Conservation (phyloP, 768 basidiomycete genomes). For the Leccinum incarnatum region DNA sequence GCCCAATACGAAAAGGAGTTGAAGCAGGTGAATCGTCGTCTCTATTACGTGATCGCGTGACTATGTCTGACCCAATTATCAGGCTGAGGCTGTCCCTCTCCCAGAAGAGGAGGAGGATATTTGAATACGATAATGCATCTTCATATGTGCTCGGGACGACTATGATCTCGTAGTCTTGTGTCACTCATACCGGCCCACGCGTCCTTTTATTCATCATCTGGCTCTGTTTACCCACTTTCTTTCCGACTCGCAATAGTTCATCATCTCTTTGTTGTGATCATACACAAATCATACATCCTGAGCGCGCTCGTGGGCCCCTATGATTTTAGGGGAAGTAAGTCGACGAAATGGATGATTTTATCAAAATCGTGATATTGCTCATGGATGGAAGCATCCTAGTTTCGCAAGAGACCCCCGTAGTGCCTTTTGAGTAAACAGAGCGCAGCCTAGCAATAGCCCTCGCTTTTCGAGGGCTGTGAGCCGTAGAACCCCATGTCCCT, state of each 20-base stretch:
- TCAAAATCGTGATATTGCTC: neutral
- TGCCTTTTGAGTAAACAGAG: slow-evolving; percentile 1
- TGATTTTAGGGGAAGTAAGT: slow-evolving; percentile 6
- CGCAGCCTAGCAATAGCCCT: slow-evolving; percentile 14
- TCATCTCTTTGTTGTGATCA: slow-evolving; percentile 25
- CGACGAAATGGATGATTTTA: slow-evolving; percentile 1
- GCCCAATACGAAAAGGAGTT: slow-evolving; percentile 76
- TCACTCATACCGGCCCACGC: slow-evolving; percentile 16
- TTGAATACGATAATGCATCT: slow-evolving; percentile 35
- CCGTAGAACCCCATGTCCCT: slow-evolving; percentile 5
- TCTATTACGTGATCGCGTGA: neutral
- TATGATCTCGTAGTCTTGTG: slow-evolving; percentile 20
- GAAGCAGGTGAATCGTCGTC: slow-evolving; percentile 46
- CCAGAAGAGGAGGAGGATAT: slow-evolving; percentile 97
- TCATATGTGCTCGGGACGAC: slow-evolving; percentile 20
- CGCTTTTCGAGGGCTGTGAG: slow-evolving; percentile 24
- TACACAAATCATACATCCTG: slow-evolving; percentile 20
- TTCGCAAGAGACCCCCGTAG: slow-evolving; percentile 1
- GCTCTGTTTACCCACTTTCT: slow-evolving; percentile 17
- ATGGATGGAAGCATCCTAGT: neutral
- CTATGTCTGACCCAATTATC: slow-evolving; percentile 11
- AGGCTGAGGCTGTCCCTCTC: slow-evolving; percentile 91
- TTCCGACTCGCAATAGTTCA: slow-evolving; percentile 24
- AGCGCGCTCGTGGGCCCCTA: neutral
- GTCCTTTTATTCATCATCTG: slow-evolving; percentile 19